Base-by-base conservation (phyloP, 441 rosid genomes). In the Isatis lusitanica region DNA sequence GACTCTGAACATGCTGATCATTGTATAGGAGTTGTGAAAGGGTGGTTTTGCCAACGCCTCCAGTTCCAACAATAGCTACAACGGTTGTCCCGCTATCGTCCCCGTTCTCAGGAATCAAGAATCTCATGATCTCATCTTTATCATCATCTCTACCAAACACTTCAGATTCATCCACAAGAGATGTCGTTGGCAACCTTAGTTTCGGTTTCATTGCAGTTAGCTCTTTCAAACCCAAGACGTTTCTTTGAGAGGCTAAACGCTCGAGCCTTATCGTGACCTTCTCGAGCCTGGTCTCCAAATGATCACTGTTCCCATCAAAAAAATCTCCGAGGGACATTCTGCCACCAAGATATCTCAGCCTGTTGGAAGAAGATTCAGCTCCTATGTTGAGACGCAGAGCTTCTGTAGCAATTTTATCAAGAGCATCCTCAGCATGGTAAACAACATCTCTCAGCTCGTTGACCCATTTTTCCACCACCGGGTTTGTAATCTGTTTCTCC, bases 351-450 rank as follows among this genome's bases (percentile, higher is more conserved):
- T 44, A 72, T 40, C 62, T 76, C 48, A 76, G 48, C 67, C 57
- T 70, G 9, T 24, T 56, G 48, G 70, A 70, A 24, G 66, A 66
- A 44, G 73, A 57, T 53, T 73, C 84, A 28, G 64, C 75, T 67
- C 73, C 71, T 57, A 83, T 18, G 42, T 71, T 74, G 66, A 74
- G 59, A 36, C 69, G 72, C 58, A 80, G 53, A 68, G 71, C 79
- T 74, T 63, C 70, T 26, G 71, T 75, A 36, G 76, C 73, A 48
- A 80, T 73, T 59, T 72, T 65, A 71, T 83, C 83, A 9, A 83
- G 72, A 62, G 78, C 73, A 73, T 82, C 85, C 52, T 82, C 85
- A 6, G 81, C 77, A 33, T 73, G 75, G 72, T 76, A 82, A 36
- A 74, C 79, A 56, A 74, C 79, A 76, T 76, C 85, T 66, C 71